Evolutionary conservation across 1,284 basidiomycete genomes (phyloP), one percentile per base, ranked within the genome.

Genomic region (Takashimella koratensis): DNA sequence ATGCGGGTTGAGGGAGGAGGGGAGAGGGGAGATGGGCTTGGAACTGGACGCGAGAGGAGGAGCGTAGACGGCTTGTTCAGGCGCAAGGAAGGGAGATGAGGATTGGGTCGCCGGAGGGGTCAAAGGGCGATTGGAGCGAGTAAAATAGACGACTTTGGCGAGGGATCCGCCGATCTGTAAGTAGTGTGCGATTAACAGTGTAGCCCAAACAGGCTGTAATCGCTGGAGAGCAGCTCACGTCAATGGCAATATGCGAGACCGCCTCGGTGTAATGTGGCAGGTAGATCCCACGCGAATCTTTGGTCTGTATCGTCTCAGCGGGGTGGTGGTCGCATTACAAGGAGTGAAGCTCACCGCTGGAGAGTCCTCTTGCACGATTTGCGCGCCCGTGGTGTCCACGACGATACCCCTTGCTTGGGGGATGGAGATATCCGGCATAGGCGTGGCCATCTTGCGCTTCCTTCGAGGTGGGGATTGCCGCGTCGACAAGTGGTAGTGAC

Each of bases 61-160:
- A 4, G 67, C 49, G 57, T 63, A 46, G 70, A 79, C 52, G 16
- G 60, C 61, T 62, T 68, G 59, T 8, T 67, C 60, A 5, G 72
- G 67, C 8, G 64, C 65, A 13, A 70, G 57, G 56, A 70, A 70
- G 13, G 71, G 68, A 12, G 71, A 70, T 4, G 65, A 67, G 27
- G 63, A 65, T 65, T 62, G 45, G 58, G 73, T 58, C 51, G 62
- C 49, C 66, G 80, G 66, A 12, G 66, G 71, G 1, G 71, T 68
- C 4, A 69, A 57, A n/a, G 68, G 68, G 8, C 61, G 50, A 6
- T 86, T 84, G 16, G 90, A 92, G 42, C 93, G 86, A 50, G 92
- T 96, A 75, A 98, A 98, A 79, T 98, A 99, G 65, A 98, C 91
- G 53, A 99, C 90, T 76, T 99, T 99, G 57, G 95, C 95, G 12